Conservation (phyloP, 371 early-diverging fungal genomes). For the Rhizomucor pusillus region DNA sequence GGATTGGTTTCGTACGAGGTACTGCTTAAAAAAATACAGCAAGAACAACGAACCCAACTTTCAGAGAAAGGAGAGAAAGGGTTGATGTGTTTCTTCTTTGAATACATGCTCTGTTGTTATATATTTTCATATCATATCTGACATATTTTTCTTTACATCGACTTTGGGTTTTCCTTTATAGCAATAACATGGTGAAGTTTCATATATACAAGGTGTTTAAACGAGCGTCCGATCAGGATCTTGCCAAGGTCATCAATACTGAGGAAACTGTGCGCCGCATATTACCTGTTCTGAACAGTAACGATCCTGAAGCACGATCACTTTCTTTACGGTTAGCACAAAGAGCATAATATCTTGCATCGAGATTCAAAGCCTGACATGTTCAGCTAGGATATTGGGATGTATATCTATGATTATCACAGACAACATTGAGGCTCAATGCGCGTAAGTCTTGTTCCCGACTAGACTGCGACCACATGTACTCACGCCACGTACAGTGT, state of each 20-base stretch:
- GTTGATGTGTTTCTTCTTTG: background rate
- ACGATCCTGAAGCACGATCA: slow-evolving; percentile 53
- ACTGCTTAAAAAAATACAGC: too few relatives aligned
- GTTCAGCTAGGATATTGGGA: slow-evolving; percentile 42
- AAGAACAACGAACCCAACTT: background rate
- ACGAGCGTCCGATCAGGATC: slow-evolving; percentile 42
- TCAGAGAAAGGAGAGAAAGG: background rate
- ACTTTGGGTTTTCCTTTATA: slow-evolving; percentile 10
- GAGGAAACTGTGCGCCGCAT: slow-evolving; percentile 56
- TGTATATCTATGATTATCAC: slow-evolving; percentile 55
- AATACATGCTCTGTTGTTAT: background rate
- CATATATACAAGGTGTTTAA: slow-evolving; percentile 56
- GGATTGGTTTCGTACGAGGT: slow-evolving; percentile 58
- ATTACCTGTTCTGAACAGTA: slow-evolving; percentile 48
- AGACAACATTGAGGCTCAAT: slow-evolving; percentile 55
- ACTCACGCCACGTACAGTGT: slow-evolving; percentile 22
- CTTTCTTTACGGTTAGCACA: slow-evolving; percentile 47
- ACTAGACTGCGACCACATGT: background rate
- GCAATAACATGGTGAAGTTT: slow-evolving; percentile 52
- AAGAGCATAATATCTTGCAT: background rate
- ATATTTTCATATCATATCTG: background rate
- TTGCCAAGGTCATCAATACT: slow-evolving; percentile 51
- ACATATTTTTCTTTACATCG: background rate
- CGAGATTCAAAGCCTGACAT: background rate
- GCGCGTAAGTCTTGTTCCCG: slow-evolving; percentile 37